Evolutionary conservation across 2,329 filamentous ascomycete species (phyloP).

Genomic region (Penicillium freii): DNA sequence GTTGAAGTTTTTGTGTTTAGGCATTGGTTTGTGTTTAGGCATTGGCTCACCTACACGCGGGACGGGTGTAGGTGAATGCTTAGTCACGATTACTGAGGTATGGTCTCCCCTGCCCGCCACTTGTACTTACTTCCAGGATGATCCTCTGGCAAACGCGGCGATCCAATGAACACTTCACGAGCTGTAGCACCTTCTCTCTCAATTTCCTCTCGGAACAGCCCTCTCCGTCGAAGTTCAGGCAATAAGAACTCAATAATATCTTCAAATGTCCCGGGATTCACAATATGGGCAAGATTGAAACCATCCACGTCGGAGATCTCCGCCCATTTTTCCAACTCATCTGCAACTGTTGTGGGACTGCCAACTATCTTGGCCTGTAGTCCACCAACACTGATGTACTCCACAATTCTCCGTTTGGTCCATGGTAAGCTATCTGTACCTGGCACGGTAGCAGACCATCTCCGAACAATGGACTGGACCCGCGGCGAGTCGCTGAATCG

Average conservation of each 20-base stretch:
- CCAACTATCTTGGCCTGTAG: conserved; percentile 6
- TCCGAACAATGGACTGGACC: conserved; percentile 32
- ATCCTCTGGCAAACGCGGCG: conserved; percentile 3
- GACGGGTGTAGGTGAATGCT: too few relatives aligned
- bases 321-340: conserved; percentile 17
- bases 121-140: conserved; percentile 8
- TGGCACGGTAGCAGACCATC: conserved; percentile 36
- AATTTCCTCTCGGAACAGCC: neutral
- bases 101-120: neutral
- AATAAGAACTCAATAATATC: conserved; percentile 24
- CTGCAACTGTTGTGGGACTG: conserved; percentile 4
- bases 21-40: too few relatives aligned
- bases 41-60: too few relatives aligned
- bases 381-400: conserved; percentile 23
- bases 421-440: conserved; percentile 33
- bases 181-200: conserved; percentile 7
- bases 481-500: conserved; percentile 34
- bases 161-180: conserved; percentile 5
- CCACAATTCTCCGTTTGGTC: conserved; percentile 27
- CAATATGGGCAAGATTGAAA: conserved; percentile 23
- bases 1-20: too few relatives aligned
- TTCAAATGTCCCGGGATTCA: conserved; percentile 22
- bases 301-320: conserved; percentile 23
- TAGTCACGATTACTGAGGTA: too few relatives aligned
- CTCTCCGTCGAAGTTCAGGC: conserved; percentile 16